Evolutionary conservation across 495 filamentous ascomycete species (phyloP).

Genomic region (Beverwykella pulmonaria): DNA sequence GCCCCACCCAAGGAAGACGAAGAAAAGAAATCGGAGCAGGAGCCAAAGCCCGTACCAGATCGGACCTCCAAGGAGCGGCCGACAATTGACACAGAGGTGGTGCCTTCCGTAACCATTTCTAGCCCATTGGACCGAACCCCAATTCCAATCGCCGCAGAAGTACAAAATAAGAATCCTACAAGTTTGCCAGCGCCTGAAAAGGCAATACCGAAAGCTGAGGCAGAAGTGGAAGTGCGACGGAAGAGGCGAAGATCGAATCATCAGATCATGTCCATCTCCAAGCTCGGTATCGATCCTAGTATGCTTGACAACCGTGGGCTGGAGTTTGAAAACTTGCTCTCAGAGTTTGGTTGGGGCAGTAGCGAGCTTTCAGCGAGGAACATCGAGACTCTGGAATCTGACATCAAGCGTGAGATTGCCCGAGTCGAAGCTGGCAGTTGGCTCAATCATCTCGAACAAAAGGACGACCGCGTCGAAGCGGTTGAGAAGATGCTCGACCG

Average conservation of each 20-base stretch:
- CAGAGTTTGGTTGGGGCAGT: constrained; percentile 89
- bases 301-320: constrained; percentile 69
- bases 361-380: constrained; percentile 68
- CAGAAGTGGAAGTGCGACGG: constrained; percentile 48
- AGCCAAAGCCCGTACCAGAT: constrained; percentile 19
- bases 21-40: constrained; percentile 19
- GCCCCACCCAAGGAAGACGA: constrained; percentile 31
- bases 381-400: constrained; percentile 79
- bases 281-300: constrained; percentile 70
- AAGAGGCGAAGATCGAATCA: constrained; percentile 70
- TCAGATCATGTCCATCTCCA: constrained; percentile 75
- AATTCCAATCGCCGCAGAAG: constrained; percentile 4
- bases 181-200: constrained; percentile 43
- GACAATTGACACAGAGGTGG: constrained; percentile 31
- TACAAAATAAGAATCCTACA: constrained; percentile 31
- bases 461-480: constrained; percentile 82
- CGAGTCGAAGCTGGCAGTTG: constrained; percentile 91
- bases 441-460: constrained; percentile 83
- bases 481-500: constrained; percentile 83
- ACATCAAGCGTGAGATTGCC: constrained; percentile 83
- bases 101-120: constrained; percentile 43
- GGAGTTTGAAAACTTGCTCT: constrained; percentile 75
- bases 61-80: constrained; percentile 26
- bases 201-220: constrained; percentile 46
- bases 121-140: constrained; percentile 37